Evolutionary conservation across 257 asterid species (phyloP), one percentile per base, ranked within the genome.

Genomic region (Capsicum baccatum): DNA sequence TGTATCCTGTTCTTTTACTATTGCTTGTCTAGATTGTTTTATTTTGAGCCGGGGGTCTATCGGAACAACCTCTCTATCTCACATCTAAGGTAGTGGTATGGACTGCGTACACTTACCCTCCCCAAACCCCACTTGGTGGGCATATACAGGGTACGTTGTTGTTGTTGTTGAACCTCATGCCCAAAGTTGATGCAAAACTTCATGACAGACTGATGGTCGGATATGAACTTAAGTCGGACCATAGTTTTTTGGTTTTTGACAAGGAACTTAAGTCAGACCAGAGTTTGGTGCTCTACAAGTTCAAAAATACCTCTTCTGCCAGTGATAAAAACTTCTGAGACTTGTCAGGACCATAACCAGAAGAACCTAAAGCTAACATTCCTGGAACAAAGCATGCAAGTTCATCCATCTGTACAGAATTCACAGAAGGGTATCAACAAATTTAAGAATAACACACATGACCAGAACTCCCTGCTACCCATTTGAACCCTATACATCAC

Each of bases 341-440:
- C 83, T 97, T 97, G 33, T 93, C 97, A 84, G 97, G 92, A 84
- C 90, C 89, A 89, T 94, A 97, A 86, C 95, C 99, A 84, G 91
- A 87, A 83, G 99, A 89, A 58, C 99, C 99, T 89, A 97, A 85
- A 63, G 98, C 99, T 83, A 97, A 63, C 99, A 97, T 97, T 84
- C 99, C 99, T 76, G 99, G 98, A 81, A 98, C 99, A 88, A 97
- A 97, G 88, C 99, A 97, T 33, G 99, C 99, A 73, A 97, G 94
- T 91, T 97, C 99, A 89, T 95, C 99, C 99, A 94, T 97, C 98
- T 97, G 96, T 83, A 88, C 39, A 82, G 50, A 83, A 87, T 88
- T 83, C 70, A 79, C 85, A 86, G 85, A 19, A 85, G 63, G 83
- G 62, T 82, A 64, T 52, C 13, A 82, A 67, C 26, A 74, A 6